Evolutionary conservation across 176 grass and related monocot genomes (phyloP), one percentile per base, ranked within the genome.

Genomic region (Neostapfia colusana): DNA sequence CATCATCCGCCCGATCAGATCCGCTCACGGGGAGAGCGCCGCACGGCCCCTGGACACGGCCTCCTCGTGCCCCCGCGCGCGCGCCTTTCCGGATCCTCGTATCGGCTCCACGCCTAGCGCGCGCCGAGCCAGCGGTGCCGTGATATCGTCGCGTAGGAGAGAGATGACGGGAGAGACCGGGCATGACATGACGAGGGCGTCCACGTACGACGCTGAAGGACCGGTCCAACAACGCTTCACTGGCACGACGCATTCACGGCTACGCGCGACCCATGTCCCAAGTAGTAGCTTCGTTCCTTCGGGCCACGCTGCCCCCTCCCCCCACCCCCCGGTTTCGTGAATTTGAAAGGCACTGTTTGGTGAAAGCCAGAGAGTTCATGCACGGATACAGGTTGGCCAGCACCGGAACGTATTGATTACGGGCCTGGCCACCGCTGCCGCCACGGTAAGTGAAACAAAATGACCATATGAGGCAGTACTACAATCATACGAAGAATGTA

Each of bases 191-290:
- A n/a, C n/a, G n/a, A n/a, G n/a, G n/a, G n/a, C n/a, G n/a, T n/a
- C n/a, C n/a, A n/a, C n/a, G n/a, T n/a, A n/a, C n/a, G n/a, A n/a
- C n/a, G n/a, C n/a, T n/a, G n/a, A n/a, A n/a, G n/a, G n/a, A n/a
- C n/a, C n/a, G n/a, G n/a, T n/a, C n/a, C n/a, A n/a, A n/a, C n/a
- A n/a, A n/a, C n/a, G n/a, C n/a, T n/a, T n/a, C n/a, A n/a, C 58
- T 81, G 63, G 77, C 70, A 60, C 61, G 16, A 74, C 72, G 65
- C 84, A 76, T 86, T 86, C 63, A 81, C 70, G 10, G 12, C 25
- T 31, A 13, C 40, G 24, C 79, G 72, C 49, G 73, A 11, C 63
- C 59, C 85, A 58, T 71, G 85, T 40, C 54, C 65, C 65, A 64
- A 12, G 63, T 64, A 75, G 31, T 31, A 31, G 31, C 26, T 63